Evolutionary conservation across 1,284 basidiomycete genomes (phyloP).

Genomic region (Puccinia novopanici): DNA sequence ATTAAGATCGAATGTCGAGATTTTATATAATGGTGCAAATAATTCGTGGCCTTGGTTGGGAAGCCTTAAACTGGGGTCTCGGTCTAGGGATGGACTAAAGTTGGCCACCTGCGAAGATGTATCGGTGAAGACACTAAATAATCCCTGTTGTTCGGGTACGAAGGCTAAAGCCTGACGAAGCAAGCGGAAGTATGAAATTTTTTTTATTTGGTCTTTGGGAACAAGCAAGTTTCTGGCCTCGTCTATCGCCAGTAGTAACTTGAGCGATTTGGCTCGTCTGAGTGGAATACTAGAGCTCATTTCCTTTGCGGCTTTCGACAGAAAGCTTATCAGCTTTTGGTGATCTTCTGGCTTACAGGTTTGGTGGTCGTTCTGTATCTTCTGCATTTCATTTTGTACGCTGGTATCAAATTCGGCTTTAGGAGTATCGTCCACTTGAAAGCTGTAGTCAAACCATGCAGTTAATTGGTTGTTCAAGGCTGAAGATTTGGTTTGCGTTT

Average conservation of each 20-base stretch:
- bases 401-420: neutral
- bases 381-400: neutral
- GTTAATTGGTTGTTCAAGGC: neutral
- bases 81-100: neutral
- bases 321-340: neutral
- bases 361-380: neutral
- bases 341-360: no score
- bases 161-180: neutral
- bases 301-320: neutral
- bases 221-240: neutral
- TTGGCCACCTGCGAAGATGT: slow-evolving; percentile 6
- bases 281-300: neutral
- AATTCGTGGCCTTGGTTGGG: neutral
- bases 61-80: slow-evolving; percentile 2
- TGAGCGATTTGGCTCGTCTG: neutral
- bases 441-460: neutral
- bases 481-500: neutral
- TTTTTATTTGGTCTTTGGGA: no score
- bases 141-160: neutral
- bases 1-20: slow-evolving; percentile 13
- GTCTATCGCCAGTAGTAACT: slow-evolving; percentile 10
- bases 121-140: slow-evolving; percentile 10
- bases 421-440: neutral
- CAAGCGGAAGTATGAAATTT: neutral
- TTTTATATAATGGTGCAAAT: slow-evolving; percentile 10